Percentiles rank a stretch among this genome's conserved stretches.
Evolutionary conservation across 176 grass and related monocot genomes (phyloP).

Genomic region (Avena sativa): DNA sequence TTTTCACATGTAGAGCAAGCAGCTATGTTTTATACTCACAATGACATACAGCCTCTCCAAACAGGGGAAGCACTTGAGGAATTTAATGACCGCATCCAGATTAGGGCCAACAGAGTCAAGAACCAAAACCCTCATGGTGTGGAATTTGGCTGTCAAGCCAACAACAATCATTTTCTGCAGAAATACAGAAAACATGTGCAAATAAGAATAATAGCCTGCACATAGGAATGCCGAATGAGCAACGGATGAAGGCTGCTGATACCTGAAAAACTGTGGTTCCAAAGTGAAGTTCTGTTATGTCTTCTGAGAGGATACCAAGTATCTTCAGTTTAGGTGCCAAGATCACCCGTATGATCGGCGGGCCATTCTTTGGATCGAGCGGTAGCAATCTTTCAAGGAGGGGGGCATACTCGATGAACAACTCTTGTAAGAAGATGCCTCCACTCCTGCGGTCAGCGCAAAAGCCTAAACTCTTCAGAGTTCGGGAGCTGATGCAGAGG

Average conservation of each 20-base stretch:
- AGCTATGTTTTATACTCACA: not conserved
- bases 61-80: constrained; percentile 1
- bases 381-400: not conserved
- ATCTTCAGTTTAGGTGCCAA: not conserved
- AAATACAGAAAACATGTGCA: not conserved
- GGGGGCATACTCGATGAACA: not conserved
- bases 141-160: not conserved
- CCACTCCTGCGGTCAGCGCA: not conserved
- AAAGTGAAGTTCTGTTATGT: not conserved
- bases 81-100: not conserved
- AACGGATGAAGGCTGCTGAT: not conserved
- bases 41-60: not conserved
- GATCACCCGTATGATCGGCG: not conserved
- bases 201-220: not conserved
- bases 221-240: not conserved
- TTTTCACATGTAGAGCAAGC: not conserved
- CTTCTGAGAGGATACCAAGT: not conserved
- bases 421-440: not conserved
- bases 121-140: not conserved
- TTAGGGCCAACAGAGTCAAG: not conserved
- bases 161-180: not conserved
- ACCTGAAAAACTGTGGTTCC: not conserved
- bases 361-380: not conserved
- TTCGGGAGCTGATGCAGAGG: not conserved
- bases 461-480: not conserved